Evolutionary conservation across 148 eudicot genomes (phyloP).

Genomic region (Nyssa sinensis): DNA sequence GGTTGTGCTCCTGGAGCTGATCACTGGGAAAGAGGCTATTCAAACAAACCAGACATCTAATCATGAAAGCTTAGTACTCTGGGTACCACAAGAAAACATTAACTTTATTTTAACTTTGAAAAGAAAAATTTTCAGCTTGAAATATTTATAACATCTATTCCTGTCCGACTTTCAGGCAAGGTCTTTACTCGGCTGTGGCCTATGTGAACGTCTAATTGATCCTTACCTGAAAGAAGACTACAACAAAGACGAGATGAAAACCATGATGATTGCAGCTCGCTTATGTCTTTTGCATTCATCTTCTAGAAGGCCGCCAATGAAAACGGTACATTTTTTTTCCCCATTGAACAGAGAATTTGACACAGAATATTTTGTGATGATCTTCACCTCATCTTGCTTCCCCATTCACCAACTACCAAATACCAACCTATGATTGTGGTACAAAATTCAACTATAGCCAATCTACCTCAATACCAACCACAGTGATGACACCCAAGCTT

Average conservation of each 20-base stretch:
- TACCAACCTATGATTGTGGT: background rate
- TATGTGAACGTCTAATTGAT: constrained; percentile 34
- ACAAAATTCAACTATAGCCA: background rate
- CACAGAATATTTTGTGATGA: too few relatives aligned
- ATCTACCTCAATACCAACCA: too few relatives aligned
- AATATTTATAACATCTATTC: background rate
- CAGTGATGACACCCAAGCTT: too few relatives aligned
- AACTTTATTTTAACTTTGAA: background rate
- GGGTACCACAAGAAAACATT: constrained; percentile 26
- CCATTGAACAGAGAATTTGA: background rate
- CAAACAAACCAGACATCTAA: constrained; percentile 16
- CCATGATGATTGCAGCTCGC: background rate
- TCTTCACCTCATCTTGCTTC: background rate
- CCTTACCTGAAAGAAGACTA: constrained; percentile 32
- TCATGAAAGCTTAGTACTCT: constrained; percentile 34
- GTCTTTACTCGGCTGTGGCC: constrained; percentile 30
- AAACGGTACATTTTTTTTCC: background rate
- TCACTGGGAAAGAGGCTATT: constrained; percentile 39
- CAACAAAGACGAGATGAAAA: constrained; percentile 23
- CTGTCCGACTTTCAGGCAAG: constrained; percentile 30
- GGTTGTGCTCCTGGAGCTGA: constrained; percentile 40
- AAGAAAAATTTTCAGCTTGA: background rate
- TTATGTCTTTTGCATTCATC: background rate
- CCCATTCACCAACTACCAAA: background rate
- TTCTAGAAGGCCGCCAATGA: background rate